Evolutionary conservation across 345 rosid species (phyloP).

Genomic region (Lepidium didymum): DNA sequence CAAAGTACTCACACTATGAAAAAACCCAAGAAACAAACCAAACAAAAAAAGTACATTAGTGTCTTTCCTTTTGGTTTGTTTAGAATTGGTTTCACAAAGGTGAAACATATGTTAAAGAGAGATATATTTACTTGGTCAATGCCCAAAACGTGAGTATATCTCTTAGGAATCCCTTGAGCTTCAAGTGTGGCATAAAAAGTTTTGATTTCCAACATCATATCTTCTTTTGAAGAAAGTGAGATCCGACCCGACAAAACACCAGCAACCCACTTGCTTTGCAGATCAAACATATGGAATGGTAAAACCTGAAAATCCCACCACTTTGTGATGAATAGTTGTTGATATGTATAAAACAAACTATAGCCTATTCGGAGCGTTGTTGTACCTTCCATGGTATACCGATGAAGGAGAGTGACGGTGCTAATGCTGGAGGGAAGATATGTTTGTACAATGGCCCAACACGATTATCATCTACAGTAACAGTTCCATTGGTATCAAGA

Average conservation of each 20-base stretch:
- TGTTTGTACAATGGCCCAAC: constrained; percentile 77
- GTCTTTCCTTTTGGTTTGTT: neutral
- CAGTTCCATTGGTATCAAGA: constrained; percentile 59
- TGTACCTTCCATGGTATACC: constrained; percentile 70
- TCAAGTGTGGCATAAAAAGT: constrained; percentile 44
- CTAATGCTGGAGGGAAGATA: constrained; percentile 59
- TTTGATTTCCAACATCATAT: constrained; percentile 56
- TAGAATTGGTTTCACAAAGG: neutral
- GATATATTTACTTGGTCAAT: constrained; percentile 36
- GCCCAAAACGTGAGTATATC: constrained; percentile 48
- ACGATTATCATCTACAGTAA: constrained; percentile 65
- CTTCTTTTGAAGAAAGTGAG: constrained; percentile 47
- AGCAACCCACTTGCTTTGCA: constrained; percentile 84
- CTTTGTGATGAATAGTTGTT: too few relatives aligned
- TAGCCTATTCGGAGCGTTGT: too few relatives aligned
- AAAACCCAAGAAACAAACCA: neutral
- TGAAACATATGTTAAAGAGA: neutral
- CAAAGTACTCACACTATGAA: constrained; percentile 40
- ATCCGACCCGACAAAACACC: constrained; percentile 62
- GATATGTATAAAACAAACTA: too few relatives aligned
- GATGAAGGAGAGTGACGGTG: constrained; percentile 70
- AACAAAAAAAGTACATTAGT: neutral
- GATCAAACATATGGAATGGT: constrained; percentile 57
- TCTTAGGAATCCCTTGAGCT: constrained; percentile 48
- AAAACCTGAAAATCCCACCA: constrained; percentile 41